Base-by-base conservation (phyloP, 1,139 yeast species). In the Yamadazyma membranifaciens region DNA sequence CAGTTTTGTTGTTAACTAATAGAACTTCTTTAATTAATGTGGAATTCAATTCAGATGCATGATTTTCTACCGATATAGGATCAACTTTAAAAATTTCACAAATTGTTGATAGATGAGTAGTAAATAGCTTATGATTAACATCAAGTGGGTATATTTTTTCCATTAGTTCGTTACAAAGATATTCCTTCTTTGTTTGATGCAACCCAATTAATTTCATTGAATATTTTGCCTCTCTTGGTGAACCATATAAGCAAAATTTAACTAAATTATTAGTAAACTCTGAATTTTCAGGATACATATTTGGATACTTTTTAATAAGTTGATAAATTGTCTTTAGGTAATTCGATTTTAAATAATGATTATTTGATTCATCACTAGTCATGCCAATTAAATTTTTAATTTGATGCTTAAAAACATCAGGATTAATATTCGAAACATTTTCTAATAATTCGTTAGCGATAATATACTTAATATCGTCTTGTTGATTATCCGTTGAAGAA, bases 391-490 rank as follows among this genome's bases (percentile, higher is more conserved):
- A 63, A 9, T 73, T 72, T 10, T 69, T 63, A 3, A 84, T 66
- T 52, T 86, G 86, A 32, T 74, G 73, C 49, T 78, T 78, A 56
- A 87, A 75, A 1, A 84, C 79, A 13, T 75, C 75, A 0, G 96
- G 96, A 36, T 78, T 69, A 3, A 75, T 68, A 3, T 61, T 54
- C 0, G 96, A 82, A 6, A 87, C 75, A 31, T 77, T 71, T 45
- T 79, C 81, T 25, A 88, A 62, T 6, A 86, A 47, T 30, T 71
- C 75, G 46, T 77, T 77, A 0, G 88, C 74, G 1, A 65, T 52
- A 1, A 60, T 50, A 25, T 60, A 54, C 42, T 65, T 60, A 7
- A 60, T 56, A 34, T 63, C 59, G 2, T 24, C 29, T 15, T 24
- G 15, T 3, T 22, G n/a, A 7, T 28, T 15, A 11, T 31, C 33